Conservation (phyloP, 352 stramenopile genomes). For the Phytophthora sp. region DNA sequence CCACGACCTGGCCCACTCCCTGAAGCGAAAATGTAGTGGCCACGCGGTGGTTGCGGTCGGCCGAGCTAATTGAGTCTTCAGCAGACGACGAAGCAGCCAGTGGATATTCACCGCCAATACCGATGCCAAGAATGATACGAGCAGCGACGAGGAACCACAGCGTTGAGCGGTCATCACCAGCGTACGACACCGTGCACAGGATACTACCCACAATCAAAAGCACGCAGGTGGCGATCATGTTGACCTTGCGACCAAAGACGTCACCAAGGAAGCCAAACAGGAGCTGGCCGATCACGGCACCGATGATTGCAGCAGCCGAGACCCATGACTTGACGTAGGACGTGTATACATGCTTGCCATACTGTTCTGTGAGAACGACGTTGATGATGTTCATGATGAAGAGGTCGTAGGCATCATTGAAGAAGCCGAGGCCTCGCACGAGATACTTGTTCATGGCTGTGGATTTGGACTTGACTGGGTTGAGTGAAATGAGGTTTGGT, state of each 20-base stretch:
- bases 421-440: conserved; percentile 73
- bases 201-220: conserved; percentile 24
- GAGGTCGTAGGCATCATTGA: conserved; percentile 77
- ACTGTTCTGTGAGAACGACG: conserved; percentile 74
- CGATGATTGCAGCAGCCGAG: conserved; percentile 45
- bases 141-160: conserved; percentile 26
- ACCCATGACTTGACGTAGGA: conserved; percentile 64
- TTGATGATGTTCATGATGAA: conserved; percentile 85
- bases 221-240: conserved; percentile 30
- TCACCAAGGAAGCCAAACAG: conserved; percentile 26
- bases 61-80: conserved; percentile 50
- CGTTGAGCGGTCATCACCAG: conserved; percentile 1
- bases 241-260: conserved; percentile 26
- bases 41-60: conserved; percentile 55
- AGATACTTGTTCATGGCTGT: conserved; percentile 64
- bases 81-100: conserved; percentile 53
- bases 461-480: too few relatives aligned
- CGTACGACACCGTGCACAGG: conserved; percentile 16
- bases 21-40: conserved; percentile 69
- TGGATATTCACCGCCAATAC: conserved; percentile 37
- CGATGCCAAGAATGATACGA: conserved; percentile 20
- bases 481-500: too few relatives aligned
- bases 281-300: conserved; percentile 22
- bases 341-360: conserved; percentile 66
- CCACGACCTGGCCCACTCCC: conserved; percentile 53